These are phyloP conservation scores for sorghum (Sorghum bicolor) DNA, from an alignment of 176 grass and related monocot species.

Conservation along the genomic window DNA sequence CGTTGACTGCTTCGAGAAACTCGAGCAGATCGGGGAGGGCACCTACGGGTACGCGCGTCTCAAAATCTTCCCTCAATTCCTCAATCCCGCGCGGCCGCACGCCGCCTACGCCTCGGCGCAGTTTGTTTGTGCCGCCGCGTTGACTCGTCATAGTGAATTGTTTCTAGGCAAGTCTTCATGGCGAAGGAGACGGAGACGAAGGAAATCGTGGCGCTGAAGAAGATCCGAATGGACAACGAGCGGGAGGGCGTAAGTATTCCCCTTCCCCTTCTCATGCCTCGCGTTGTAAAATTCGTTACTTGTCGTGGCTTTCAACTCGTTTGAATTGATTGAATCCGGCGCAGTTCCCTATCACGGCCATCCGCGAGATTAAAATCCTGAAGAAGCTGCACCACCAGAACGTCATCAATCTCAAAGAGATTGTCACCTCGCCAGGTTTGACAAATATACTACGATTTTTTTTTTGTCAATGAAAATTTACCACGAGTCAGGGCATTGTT, in stretches of 20 bases:
- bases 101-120: neutral
- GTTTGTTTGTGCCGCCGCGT: neutral
- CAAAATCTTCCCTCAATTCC: neutral
- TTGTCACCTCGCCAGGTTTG: conserved; percentile 80
- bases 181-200: conserved; percentile 72
- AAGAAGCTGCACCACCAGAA: conserved; percentile 86
- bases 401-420: conserved; percentile 91
- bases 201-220: conserved; percentile 92
- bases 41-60: conserved; percentile 25
- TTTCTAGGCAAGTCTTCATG: conserved; percentile 79
- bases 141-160: neutral
- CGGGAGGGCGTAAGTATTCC: conserved; percentile 53
- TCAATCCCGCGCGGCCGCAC: neutral
- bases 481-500: neutral
- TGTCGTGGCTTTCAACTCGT: neutral
- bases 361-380: conserved; percentile 96
- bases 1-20: conserved; percentile 29
- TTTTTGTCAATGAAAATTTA: neutral
- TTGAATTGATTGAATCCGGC: neutral
- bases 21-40: conserved; percentile 32
- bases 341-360: conserved; percentile 89
- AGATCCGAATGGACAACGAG: conserved; percentile 94
- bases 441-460: neutral
- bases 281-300: neutral
- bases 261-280: neutral